Conservation (phyloP, 768 basidiomycete species). For the Phylloporus sp. region DNA sequence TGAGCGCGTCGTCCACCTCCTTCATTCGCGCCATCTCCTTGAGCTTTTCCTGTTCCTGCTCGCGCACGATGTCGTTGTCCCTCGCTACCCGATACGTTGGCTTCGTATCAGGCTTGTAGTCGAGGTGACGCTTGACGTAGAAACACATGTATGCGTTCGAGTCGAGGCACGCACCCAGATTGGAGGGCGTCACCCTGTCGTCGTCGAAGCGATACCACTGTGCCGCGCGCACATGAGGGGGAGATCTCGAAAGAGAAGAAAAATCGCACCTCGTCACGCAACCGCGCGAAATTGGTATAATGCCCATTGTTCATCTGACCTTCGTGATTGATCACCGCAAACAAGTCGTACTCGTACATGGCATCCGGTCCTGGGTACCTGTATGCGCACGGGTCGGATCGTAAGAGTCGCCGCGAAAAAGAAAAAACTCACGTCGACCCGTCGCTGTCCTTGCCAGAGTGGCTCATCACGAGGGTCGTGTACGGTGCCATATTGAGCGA, state of each 20-base stretch:
- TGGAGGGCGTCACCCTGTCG: conserved; percentile 78
- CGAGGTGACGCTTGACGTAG: conserved; percentile 85
- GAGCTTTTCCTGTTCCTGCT: conserved; percentile 51
- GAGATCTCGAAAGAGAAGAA: background rate
- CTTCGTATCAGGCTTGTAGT: conserved; percentile 68
- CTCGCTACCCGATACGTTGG: conserved; percentile 64
- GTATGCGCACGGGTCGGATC: background rate
- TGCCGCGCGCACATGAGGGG: background rate
- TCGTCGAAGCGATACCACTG: conserved; percentile 96
- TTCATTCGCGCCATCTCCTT: conserved; percentile 48
- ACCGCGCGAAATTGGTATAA: conserved; percentile 84
- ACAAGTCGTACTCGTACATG: conserved; percentile 86
- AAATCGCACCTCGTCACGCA: conserved; percentile 72
- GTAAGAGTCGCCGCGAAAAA: too few species aligned
- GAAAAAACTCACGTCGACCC: conserved; percentile 19
- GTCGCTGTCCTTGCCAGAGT: conserved; percentile 41
- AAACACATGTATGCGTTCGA: conserved; percentile 93
- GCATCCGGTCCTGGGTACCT: conserved; percentile 54
- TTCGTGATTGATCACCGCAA: conserved; percentile 92
- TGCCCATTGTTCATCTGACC: conserved; percentile 94
- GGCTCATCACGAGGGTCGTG: conserved; percentile 59
- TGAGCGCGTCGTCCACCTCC: conserved; percentile 62
- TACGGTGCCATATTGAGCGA: conserved; percentile 85
- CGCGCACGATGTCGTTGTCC: conserved; percentile 60
- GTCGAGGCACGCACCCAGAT: conserved; percentile 57